Evolutionary conservation across 2,329 filamentous ascomycete species (phyloP), one percentile per base, ranked within the genome.

Genomic region (Pseudocercospora musae): DNA sequence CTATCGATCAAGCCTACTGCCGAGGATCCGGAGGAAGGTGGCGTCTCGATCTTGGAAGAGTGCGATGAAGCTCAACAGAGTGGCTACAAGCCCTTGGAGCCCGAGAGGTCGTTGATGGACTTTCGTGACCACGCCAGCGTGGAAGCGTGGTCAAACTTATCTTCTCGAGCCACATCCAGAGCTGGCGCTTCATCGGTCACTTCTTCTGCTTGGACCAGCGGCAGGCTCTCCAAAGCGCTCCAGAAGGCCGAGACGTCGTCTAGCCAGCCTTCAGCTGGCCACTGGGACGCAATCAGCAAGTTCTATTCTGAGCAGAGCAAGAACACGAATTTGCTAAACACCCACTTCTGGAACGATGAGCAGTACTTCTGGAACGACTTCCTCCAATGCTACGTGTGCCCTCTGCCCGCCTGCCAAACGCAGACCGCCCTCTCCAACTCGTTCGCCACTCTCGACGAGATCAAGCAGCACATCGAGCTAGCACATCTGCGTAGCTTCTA

Each of bases 351-450:
- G 67, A 61, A 68, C 37, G 23, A 37, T 23, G 27, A 54, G 29
- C 18, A 54, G 9, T 20, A 33, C 8, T 87, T 85, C 75, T 80
- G 71, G 60, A 76, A 81, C 42, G 59, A 72, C 0, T 72, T 79
- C 27, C 74, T 78, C 1, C 71, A 75, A 48, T 78, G 75, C 50
- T 89, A 80, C 74, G 77, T 74, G 55, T 89, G 87, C 59, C 86
- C 86, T 0, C 80, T 83, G 58, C 65, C 68, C 1, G 67, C 72
- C 6, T 89, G 87, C 79, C 74, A 76, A 11, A 49, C 70, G 33
- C 72, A 74, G 33, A 69, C 29, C 2, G 74, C 69, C 62, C 21
- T 62, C 60, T 40, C 37, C 37, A 40, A 40, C 37, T 6, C 37
- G 6, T 61, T 50, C 57, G 72, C 76, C n/a, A 71, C 79, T 6